Conservation (phyloP, 768 basidiomycete genomes). For the Suillus occidentalis region DNA sequence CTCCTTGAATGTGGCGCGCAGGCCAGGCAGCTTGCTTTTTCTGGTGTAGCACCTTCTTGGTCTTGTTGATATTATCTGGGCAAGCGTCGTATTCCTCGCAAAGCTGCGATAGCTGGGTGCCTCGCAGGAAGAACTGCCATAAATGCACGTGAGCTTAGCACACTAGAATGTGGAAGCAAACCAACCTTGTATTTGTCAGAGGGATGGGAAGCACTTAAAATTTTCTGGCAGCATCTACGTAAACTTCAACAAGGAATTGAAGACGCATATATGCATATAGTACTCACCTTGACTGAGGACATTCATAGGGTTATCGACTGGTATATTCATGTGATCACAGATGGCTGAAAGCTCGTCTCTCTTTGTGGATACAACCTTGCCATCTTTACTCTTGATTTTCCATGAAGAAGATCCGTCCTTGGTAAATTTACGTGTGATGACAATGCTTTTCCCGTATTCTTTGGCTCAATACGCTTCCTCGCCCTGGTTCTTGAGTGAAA, state of each 20-base stretch:
- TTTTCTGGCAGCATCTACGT: constrained; percentile 44
- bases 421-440: constrained; percentile 78
- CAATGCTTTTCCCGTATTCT: constrained; percentile 84
- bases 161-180: not conserved
- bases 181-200: constrained; percentile 86
- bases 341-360: constrained; percentile 85
- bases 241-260: not conserved
- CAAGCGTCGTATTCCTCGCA: constrained; percentile 83
- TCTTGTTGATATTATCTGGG: constrained; percentile 68
- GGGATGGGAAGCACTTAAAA: constrained; percentile 79
- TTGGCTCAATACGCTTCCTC: constrained; percentile 84
- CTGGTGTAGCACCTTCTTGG: constrained; percentile 60
- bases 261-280: not conserved
- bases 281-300: constrained; percentile 79
- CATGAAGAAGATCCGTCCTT: constrained; percentile 75
- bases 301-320: constrained; percentile 95
- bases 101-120: constrained; percentile 88
- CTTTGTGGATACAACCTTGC: constrained; percentile 68
- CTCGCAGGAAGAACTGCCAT: constrained; percentile 85
- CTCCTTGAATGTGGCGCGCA: constrained; percentile 57
- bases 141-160: constrained; percentile 5
- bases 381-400: constrained; percentile 77
- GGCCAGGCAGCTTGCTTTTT: constrained; percentile 82
- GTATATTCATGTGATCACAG: constrained; percentile 94
- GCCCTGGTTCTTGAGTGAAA: constrained; percentile 86